Base-by-base conservation (phyloP, 768 basidiomycete species). In the Hericium rajendrae region DNA sequence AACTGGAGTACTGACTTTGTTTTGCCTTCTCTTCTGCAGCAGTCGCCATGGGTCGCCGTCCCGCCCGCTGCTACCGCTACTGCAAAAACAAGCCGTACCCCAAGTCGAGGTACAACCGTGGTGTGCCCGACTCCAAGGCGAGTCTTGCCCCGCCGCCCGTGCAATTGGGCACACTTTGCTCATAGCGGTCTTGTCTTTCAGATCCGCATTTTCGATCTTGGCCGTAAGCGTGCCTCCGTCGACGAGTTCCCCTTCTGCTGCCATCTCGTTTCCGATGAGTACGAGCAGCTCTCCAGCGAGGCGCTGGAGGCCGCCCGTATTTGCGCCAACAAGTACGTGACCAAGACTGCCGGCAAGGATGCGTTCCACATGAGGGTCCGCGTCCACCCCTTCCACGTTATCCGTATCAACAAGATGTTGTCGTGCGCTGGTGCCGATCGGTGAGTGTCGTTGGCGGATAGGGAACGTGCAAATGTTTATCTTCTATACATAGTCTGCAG, bases 361-460 rank as follows among this genome's bases (percentile, higher is more conserved):
- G 91, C 94, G 4, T 98, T 99, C 94, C 95, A 99, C 72, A 72
- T 98, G 73, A 84, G 95, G 65, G 92, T 99, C 66, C 89, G 94
- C 60, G 91, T 91, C 58, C 95, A 99, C 78, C 97, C 95, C 46
- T 97, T 88, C 91, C 97, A 99, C 72, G 92, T 98, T 67, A 74
- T 99, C 76, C 89, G 97, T 62, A 97, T 97, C 85, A 97, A 98
- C 89, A 98, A 99, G 86, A 98, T 97, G 91, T 89, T 98, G 81
- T 90, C 87, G 58, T 98, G 97, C 72, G 97, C 97, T 66, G 95
- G 97, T 66, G 94, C 97, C 67, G 97, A 99, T 92, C 80, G 91
- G 91, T 88, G 59, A 49, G 82, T 43, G 11, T 40, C 11, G 70
- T 6, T 6, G n/a, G 9, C 8, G 15, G 2, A 49, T 43, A n/a